Evolutionary conservation across 331 rosid genomes (phyloP), one percentile per base, ranked within the genome.

Genomic region (Dryas integrifolia): DNA sequence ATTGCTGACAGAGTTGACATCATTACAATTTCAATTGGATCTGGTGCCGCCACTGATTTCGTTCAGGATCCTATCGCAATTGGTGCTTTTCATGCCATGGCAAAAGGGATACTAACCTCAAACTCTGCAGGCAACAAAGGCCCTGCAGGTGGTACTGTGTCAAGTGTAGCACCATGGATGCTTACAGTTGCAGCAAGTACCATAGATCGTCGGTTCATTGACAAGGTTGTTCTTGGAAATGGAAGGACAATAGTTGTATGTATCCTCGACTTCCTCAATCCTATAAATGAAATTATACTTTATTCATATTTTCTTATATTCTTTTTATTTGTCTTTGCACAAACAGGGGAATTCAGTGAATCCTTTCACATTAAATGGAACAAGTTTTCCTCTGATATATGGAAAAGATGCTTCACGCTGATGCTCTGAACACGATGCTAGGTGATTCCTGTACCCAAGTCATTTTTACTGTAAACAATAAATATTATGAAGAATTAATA

Each of bases 1-100:
- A 79, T 86, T 39, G 84, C 87, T 8, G 86, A 87, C 70, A 86
- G 85, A 30, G 87, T 85, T 9, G 89, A 82, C 63, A 24, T 87
- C 5, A 78, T 87, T n/a, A 53, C 79, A 1, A 6, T 73, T 8
- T 84, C 92, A 39, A 0, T 70, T 35, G 77, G 61, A 55, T 6
- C 1, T 3, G 11, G 3, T 15, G 6, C 0, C 4, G 14, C 58
- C 13, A 3, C 0, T 12, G 43, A 16, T 4, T 67, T 56, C 12
- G 59, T 46, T 6, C 5, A 6, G 12, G 79, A 76, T 40, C 5
- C 50, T 7, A 46, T 75, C 16, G 66, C 79, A 13, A 66, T 86
- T 58, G 88, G 85, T 46, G 52, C 86, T 38, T 85, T 85, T 39
- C 92, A 85, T 64, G 90, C 90, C 0, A 77, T 80, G 85, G 73